These are phyloP conservation scores for Marsdenia floribunda DNA, from an alignment of 257 asterid genomes.

Conservation along the genomic window DNA sequence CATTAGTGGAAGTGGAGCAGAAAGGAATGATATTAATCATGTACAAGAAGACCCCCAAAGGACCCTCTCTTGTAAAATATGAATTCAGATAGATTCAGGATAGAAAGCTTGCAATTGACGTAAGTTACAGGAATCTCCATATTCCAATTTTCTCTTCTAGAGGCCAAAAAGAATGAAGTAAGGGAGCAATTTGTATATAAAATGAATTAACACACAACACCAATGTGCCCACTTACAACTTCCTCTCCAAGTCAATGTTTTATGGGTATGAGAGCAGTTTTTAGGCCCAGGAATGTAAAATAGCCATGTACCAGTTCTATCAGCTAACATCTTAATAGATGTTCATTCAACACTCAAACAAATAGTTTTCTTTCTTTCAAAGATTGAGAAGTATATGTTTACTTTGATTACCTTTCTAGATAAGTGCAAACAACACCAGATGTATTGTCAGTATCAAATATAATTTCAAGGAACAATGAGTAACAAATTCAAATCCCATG, in stretches of 20 bases:
- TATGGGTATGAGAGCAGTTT: background rate
- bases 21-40: background rate
- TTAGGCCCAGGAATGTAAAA: background rate
- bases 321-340: background rate
- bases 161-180: background rate
- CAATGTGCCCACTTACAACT: background rate
- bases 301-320: background rate
- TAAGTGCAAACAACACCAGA: background rate
- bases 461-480: background rate
- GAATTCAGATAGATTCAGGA: background rate
- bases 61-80: background rate
- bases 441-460: background rate
- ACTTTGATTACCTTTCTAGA: background rate
- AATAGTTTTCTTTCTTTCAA: background rate
- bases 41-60: background rate
- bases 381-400: background rate
- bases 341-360: background rate
- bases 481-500: background rate
- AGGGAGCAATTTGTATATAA: background rate
- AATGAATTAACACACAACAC: background rate
- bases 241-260: background rate
- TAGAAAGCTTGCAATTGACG: background rate
- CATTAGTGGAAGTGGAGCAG: background rate
- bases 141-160: background rate
- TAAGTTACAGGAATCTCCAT: background rate